Percentiles rank a stretch among this genome's conserved stretches.
Evolutionary conservation across 2,329 filamentous ascomycete species (phyloP).

Genomic region (Trichoderma aggressivum): DNA sequence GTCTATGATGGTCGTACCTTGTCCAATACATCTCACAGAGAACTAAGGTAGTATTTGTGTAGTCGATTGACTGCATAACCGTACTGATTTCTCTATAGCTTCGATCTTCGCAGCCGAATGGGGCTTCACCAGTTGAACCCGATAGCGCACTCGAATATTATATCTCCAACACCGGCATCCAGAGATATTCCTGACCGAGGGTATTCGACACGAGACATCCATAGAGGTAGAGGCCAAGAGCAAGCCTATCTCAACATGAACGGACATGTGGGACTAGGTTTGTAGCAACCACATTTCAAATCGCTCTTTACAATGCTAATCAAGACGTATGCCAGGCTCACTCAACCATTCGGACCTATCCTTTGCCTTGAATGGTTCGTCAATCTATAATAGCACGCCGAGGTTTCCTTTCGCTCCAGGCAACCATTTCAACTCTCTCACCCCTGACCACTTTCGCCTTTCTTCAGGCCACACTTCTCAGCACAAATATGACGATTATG

Average conservation of each 20-base stretch:
- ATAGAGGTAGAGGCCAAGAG: constrained; percentile 22
- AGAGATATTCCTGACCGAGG: constrained; percentile 29
- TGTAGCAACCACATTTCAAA: constrained; percentile 12
- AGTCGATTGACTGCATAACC: too few species aligned
- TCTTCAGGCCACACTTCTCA: constrained; percentile 25
- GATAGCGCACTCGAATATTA: constrained; percentile 38
- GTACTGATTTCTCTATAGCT: constrained; percentile 24
- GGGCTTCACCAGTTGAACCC: constrained; percentile 37
- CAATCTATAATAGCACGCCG: constrained; percentile 32
- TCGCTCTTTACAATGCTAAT: background rate
- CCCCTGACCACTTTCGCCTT: constrained; percentile 29
- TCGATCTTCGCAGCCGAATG: constrained; percentile 33
- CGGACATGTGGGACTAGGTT: constrained; percentile 18
- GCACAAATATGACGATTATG: constrained; percentile 29
- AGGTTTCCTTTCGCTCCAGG: constrained; percentile 29
- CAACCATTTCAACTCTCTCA: constrained; percentile 25
- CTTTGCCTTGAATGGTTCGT: constrained; percentile 30
- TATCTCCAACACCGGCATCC: constrained; percentile 34
- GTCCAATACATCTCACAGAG: constrained; percentile 22
- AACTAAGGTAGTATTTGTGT: constrained; percentile 26
- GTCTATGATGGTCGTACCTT: constrained; percentile 26
- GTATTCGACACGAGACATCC: constrained; percentile 26
- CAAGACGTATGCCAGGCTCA: constrained; percentile 23
- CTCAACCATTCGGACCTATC: constrained; percentile 29
- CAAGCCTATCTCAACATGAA: constrained; percentile 19